Evolutionary conservation across 352 stramenopile genomes (phyloP).

Genomic region (Elongisporangium prolatum): DNA sequence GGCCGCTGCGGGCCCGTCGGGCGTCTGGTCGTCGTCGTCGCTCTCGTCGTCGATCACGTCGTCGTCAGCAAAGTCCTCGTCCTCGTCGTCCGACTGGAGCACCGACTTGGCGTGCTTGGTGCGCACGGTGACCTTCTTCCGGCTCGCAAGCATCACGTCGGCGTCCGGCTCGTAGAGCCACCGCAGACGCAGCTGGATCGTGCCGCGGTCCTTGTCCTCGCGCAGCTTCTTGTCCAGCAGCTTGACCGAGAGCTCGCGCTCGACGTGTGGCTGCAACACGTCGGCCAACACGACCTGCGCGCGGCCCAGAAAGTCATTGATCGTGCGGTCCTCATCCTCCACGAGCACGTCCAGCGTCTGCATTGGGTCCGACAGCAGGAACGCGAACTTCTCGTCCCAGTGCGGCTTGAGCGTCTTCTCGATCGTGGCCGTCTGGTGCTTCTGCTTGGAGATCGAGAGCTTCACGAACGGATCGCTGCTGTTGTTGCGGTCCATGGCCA

Average conservation of each 20-base stretch:
- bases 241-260: conserved; percentile 39
- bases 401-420: conserved; percentile 71
- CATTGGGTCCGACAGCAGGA: conserved; percentile 35
- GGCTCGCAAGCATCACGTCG: conserved; percentile 31
- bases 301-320: conserved; percentile 69
- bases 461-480: conserved; percentile 86
- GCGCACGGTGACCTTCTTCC: conserved; percentile 11
- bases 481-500: conserved; percentile 76
- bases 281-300: conserved; percentile 47
- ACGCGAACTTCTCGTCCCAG: conserved; percentile 71
- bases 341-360: conserved; percentile 53
- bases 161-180: conserved; percentile 51
- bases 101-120: conserved; percentile 36
- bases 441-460: conserved; percentile 65
- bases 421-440: conserved; percentile 57
- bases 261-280: conserved; percentile 33
- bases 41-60: conserved; percentile 33
- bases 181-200: conserved; percentile 42
- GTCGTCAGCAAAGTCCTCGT: conserved; percentile 34
- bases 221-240: conserved; percentile 52
- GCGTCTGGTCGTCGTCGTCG: conserved; percentile 23
- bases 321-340: conserved; percentile 63
- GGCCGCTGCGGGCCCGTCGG: too few relatives aligned
- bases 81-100: conserved; percentile 42
- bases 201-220: conserved; percentile 51